A percentile compares a stretch with the other conserved stretches of the same genome.
Conservation (phyloP, 495 filamentous ascomycete genomes). For the Penicillium malachiteum region DNA sequence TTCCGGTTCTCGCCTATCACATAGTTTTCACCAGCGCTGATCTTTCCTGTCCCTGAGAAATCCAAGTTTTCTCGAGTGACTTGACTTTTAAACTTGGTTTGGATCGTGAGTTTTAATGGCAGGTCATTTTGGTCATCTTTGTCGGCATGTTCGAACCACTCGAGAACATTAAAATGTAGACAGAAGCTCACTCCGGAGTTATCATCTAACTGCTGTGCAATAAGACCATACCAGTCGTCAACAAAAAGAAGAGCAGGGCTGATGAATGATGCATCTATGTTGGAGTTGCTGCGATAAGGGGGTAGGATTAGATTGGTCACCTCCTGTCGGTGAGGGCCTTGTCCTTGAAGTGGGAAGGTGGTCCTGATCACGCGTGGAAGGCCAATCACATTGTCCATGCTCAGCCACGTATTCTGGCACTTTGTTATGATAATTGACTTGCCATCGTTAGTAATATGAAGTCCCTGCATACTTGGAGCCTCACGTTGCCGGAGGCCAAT, state of each 20-base stretch:
- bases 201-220: conserved; percentile 53
- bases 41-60: conserved; percentile 53
- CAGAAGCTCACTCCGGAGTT: conserved; percentile 55
- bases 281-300: conserved; percentile 38
- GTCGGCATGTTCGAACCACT: conserved; percentile 10
- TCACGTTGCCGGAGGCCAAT: conserved; percentile 58
- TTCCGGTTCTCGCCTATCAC: conserved; percentile 57
- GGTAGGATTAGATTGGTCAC: conserved; percentile 42
- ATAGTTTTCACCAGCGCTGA: conserved; percentile 63
- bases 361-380: conserved; percentile 42
- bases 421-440: conserved; percentile 47
- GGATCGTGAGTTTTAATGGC: conserved; percentile 29
- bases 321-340: conserved; percentile 54
- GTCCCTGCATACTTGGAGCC: conserved; percentile 49
- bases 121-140: conserved; percentile 19
- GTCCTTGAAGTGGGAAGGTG: conserved; percentile 53
- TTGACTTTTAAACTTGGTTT: conserved; percentile 36
- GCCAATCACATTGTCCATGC: conserved; percentile 26
- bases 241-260: conserved; percentile 15
- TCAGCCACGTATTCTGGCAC: conserved; percentile 44
- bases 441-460: conserved; percentile 53
- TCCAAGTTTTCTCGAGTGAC: conserved; percentile 48
- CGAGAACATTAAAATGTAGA: conserved; percentile 41
- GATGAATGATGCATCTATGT: conserved; percentile 27
- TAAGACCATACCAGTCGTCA: conserved; percentile 40